Conservation (phyloP, 2,329 filamentous ascomycete species). For the Talaromyces sp. region DNA sequence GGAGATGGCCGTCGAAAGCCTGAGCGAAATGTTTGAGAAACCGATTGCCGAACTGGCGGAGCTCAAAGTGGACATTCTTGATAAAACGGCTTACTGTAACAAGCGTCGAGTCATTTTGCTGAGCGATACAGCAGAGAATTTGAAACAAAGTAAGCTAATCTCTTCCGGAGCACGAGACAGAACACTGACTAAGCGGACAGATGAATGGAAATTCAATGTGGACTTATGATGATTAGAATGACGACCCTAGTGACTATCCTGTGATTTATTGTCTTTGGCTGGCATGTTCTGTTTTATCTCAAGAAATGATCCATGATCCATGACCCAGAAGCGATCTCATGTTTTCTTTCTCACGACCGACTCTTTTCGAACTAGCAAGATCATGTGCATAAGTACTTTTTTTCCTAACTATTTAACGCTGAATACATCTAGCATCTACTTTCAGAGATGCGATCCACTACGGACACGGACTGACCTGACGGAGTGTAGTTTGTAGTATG, state of each 20-base stretch:
- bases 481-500: not conserved
- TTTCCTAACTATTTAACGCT: not conserved
- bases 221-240: conserved; percentile 31
- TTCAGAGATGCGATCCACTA: not conserved
- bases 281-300: conserved; percentile 1
- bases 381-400: not conserved
- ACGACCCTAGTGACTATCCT: not conserved
- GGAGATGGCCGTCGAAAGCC: conserved; percentile 91
- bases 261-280: conserved; percentile 1
- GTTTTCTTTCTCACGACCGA: not conserved
- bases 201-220: conserved; percentile 47
- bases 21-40: conserved; percentile 99
- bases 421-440: not conserved
- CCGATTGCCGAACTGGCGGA: conserved; percentile 79
- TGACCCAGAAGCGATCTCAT: not conserved
- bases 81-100: conserved; percentile 96
- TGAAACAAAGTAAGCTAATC: conserved; percentile 68
- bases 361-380: not conserved
- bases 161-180: not conserved
- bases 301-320: not conserved
- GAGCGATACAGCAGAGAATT: conserved; percentile 86
- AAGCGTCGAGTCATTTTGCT: conserved; percentile 85
- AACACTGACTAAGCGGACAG: conserved; percentile 25
- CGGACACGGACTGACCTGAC: not conserved
- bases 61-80: conserved; percentile 95